Evolutionary conservation across 495 filamentous ascomycete species (phyloP), one percentile per base, ranked within the genome.

Genomic region (Penicillium maclennaniae): DNA sequence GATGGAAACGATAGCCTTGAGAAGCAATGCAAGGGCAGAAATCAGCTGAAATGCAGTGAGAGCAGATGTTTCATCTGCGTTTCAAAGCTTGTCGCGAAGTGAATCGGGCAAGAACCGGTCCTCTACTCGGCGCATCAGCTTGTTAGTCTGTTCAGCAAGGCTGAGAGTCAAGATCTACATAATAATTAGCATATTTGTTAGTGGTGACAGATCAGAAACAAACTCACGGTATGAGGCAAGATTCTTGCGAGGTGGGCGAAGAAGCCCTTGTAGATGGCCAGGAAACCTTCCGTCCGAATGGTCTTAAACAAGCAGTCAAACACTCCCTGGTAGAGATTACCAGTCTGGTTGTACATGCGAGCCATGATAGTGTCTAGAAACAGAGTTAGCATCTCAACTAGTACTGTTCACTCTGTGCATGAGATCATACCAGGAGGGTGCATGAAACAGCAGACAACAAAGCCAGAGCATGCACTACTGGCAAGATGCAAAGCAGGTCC

Each of bases 201-300:
- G 20, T 23, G 43, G 16, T 10, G 17, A 38, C 15, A 15, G 23
- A n/a, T 43, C 8, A 16, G 37, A 31, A 16, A 6, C 51, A 52
- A 43, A 69, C 77, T 65, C 63, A 86, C 83, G 17, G 93, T 99
- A 65, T 99, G 93, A 25, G 93, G 93, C 49, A 97, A 73, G 51
- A 99, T 97, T 54, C 93, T 78, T 19, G 95, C 91, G 47, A 99
- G 71, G 74, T 99, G 93, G 17, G 93, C 95, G 59, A 96, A 86
- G 76, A 89, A 96, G 52, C 93, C 93, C 76, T 99, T 99, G 75
- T 99, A 99, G 44, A 99, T 92, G 51, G 93, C 93, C 26, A 97
- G 68, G 23, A 95, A 58, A 20, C 93, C 93, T 67, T 99, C 93
- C 0, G 90, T 96, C 64, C 83, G 83, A 59, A 99, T 79, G 0